A percentile compares a stretch with the other conserved stretches of the same genome.
phyloP scores from a whole-genome alignment of 305 asterid species.

The Solanum hybrid region DNA sequence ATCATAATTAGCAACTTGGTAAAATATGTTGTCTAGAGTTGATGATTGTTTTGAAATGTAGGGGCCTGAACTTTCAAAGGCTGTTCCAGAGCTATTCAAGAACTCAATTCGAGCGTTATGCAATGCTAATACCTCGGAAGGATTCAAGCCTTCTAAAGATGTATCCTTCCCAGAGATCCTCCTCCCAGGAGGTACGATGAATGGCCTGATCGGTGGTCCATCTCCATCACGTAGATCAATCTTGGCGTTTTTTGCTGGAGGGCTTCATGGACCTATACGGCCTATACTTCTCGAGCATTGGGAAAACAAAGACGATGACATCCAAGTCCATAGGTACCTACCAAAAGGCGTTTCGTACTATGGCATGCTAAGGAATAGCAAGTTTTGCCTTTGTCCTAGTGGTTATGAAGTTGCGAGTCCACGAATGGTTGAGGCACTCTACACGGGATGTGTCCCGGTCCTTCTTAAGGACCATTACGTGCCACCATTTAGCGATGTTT shows the following conservation, averaged over 20 bases:
- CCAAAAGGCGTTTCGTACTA: constrained; percentile 55
- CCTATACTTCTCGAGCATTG: constrained; percentile 61
- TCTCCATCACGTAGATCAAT: constrained; percentile 65
- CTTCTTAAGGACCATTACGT: constrained; percentile 63
- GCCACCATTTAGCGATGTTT: constrained; percentile 65
- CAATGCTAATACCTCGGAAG: constrained; percentile 80
- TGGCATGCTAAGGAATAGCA: constrained; percentile 58
- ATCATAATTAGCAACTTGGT: background rate
- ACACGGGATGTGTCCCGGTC: constrained; percentile 79
- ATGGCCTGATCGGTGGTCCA: constrained; percentile 66
- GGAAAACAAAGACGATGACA: constrained; percentile 58
- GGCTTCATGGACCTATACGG: constrained; percentile 78
- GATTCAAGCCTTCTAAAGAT: constrained; percentile 63
- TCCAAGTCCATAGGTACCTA: constrained; percentile 52
- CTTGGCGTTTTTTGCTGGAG: constrained; percentile 77
- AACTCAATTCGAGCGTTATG: constrained; percentile 81
- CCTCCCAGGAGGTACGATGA: constrained; percentile 52
- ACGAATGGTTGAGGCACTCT: constrained; percentile 72
- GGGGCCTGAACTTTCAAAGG: constrained; percentile 86
- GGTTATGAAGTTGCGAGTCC: constrained; percentile 91
- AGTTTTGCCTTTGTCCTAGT: constrained; percentile 78
- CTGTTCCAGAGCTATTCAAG: constrained; percentile 59
- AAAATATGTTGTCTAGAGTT: background rate
- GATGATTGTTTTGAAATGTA: constrained; percentile 6
- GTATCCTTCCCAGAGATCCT: constrained; percentile 82